Evolutionary conservation across 2,329 filamentous ascomycete genomes (phyloP), one percentile per base, ranked within the genome.

Genomic region (Stachybotrys elegans): DNA sequence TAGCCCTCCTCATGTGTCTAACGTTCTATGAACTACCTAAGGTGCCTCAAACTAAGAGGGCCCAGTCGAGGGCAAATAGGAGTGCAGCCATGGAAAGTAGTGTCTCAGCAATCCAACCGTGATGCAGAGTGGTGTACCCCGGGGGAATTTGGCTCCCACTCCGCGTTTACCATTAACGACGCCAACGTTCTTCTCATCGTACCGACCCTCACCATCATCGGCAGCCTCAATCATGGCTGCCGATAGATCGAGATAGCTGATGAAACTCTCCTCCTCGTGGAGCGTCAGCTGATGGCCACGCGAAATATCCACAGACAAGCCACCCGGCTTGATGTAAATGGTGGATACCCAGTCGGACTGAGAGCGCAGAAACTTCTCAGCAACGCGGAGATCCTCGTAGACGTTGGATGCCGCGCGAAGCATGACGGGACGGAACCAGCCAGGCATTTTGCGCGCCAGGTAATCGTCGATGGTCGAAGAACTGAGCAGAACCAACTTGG

Each of bases 201-300:
- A 62, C 1, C 44, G 42, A 4, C 57, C 57, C 4, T 60, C 53
- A 9, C 48, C 45, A 36, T 63, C 62, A 22, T 68, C 59, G 0
- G 63, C 70, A 6, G 66, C 66, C 52, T 76, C 72, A 16, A 75
- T 58, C 73, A 76, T 76, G 1, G 53, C 71, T 1, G 67, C 71
- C 14, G 43, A 20, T 7, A 45, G 19, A 25, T 44, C 43, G 12
- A 44, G 22, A 20, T 44, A 44, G 14, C 56, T 61, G 3, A 76
- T 21, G 27, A 63, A 63, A 5, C 56, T 63, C 42, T 69, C 57
- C 43, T 70, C 54, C 8, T 65, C 54, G 35, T 59, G 54, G 2
- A 69, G 42, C 16, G 51, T 69, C 13, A 76, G 51, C 36, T 42
- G 46, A 49, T 76, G 68, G 3, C 72, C 72, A 1, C 62, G 54